Evolutionary conservation across 169 alveolate genomes (phyloP).

Genomic region (Amoebophrya sp.): DNA sequence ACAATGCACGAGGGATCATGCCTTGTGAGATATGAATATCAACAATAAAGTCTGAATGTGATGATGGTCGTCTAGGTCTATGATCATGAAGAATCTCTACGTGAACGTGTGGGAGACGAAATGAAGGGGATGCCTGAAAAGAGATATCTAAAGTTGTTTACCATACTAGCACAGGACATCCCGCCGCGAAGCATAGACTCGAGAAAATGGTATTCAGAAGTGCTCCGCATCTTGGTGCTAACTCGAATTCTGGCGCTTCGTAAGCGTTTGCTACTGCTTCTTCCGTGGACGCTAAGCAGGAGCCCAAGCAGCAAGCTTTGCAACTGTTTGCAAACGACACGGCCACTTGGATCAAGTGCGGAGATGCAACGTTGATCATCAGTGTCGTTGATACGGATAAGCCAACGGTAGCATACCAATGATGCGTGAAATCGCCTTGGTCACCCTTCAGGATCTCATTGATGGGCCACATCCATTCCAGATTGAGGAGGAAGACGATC

Average conservation of each 20-base stretch:
- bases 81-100: too few relatives aligned
- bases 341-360: not conserved
- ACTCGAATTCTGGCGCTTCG: not conserved
- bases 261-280: not conserved
- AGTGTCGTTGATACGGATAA: not conserved
- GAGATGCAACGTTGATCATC: not conserved
- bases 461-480: not conserved
- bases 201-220: too few relatives aligned
- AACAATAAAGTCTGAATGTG: too few relatives aligned
- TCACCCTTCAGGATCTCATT: not conserved
- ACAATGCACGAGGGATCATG: too few relatives aligned
- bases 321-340: not conserved
- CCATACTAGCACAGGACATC: too few relatives aligned
- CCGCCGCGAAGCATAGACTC: too few relatives aligned
- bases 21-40: too few relatives aligned
- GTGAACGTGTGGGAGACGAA: too few relatives aligned
- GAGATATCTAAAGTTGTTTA: too few relatives aligned
- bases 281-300: not conserved
- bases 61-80: too few relatives aligned
- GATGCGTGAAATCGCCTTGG: not conserved
- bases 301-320: not conserved
- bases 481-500: not conserved
- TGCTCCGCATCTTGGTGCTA: too few relatives aligned
- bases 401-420: not conserved
- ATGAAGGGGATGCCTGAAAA: too few relatives aligned